Evolutionary conservation across 2,329 filamentous ascomycete species (phyloP), one percentile per base, ranked within the genome.

Genomic region (Monascus ruber): DNA sequence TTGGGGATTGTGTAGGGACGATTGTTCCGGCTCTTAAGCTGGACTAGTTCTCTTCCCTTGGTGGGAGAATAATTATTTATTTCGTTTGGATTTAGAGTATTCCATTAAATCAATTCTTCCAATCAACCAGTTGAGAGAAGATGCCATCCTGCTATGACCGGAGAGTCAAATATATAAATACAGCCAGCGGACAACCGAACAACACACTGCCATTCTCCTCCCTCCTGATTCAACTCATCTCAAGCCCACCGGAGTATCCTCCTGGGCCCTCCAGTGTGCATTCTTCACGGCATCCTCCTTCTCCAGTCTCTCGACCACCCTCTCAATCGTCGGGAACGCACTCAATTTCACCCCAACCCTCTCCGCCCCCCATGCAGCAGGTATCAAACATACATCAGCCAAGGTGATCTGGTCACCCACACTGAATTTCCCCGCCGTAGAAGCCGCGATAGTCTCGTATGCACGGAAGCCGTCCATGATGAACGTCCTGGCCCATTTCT

Each of bases 1-100:
- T 89, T 59, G 84, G 85, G 2, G 76, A 85, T 46, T 85, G 82
- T 47, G 65, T 68, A 17, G 83, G 82, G 9, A 75, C 59, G 31
- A 80, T 88, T 42, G 46, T 72, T 41, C 69, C 71, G 17, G 66
- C 71, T 5, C 42, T 55, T 26, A 46, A 56, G 17, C 43, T 58
- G 35, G 39, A 50, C 2, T 54, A 48, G 34, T 45, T 17, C 17
- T 17, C 17, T 17, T 17, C 17, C 17, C 17, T 17, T 17, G 17
- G 17, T 17, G 17, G 17, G 17, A 17, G 17, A 17, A 17, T 17
- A 17, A 2, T 17, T 17, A 17, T 17, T 17, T 17, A 2, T 17
- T 17, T 3, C 2, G 17, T 17, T 17, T 17, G 17, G 17, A 3
- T 17, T 17, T 17, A 17, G 17, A 17, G 3, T 17, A 3, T 17